A percentile compares a stretch with the other conserved stretches of the same genome.
These are phyloP conservation scores for Candida caryicola DNA, from an alignment of 805 yeast species.

Conservation along the genomic window DNA sequence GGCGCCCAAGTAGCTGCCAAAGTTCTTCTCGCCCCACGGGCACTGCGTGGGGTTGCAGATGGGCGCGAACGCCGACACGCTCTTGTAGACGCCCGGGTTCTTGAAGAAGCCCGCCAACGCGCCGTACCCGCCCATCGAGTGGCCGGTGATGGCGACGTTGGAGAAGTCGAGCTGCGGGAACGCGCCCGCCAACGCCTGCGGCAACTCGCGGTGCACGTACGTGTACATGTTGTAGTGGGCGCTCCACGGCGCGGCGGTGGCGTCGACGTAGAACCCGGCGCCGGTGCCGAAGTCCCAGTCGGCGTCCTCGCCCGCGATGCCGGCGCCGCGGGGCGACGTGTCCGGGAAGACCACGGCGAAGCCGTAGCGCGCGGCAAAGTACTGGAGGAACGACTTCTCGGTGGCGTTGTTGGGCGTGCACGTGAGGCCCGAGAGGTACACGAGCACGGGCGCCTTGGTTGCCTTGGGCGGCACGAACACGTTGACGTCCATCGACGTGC, in stretches of 20 bases:
- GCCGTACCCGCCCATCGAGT: slow-evolving; percentile 98
- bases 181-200: slow-evolving; percentile 44
- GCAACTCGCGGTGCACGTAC: slow-evolving; percentile 75
- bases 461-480: slow-evolving; percentile 67
- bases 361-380: slow-evolving; percentile 75
- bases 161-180: slow-evolving; percentile 56
- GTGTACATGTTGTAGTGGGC: slow-evolving; percentile 82
- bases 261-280: slow-evolving; percentile 92
- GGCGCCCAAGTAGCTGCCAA: slow-evolving; percentile 70
- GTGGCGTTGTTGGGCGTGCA: slow-evolving; percentile 92
- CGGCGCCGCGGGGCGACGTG: slow-evolving; percentile 90
- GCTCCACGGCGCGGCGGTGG: slow-evolving; percentile 69
- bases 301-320: slow-evolving; percentile 75
- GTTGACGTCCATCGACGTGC: slow-evolving; percentile 79
- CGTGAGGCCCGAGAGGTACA: slow-evolving; percentile 85
- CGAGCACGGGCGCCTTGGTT: slow-evolving; percentile 61
- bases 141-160: slow-evolving; percentile 82
- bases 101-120: slow-evolving; percentile 67
- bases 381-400: slow-evolving; percentile 87
- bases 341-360: slow-evolving; percentile 92
- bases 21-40: slow-evolving; percentile 89
- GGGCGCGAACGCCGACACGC: slow-evolving; percentile 90
- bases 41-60: slow-evolving; percentile 73
- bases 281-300: slow-evolving; percentile 90
- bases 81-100: slow-evolving; percentile 68